Evolutionary conservation across 768 basidiomycete genomes (phyloP).

Genomic region (Russula earlei): DNA sequence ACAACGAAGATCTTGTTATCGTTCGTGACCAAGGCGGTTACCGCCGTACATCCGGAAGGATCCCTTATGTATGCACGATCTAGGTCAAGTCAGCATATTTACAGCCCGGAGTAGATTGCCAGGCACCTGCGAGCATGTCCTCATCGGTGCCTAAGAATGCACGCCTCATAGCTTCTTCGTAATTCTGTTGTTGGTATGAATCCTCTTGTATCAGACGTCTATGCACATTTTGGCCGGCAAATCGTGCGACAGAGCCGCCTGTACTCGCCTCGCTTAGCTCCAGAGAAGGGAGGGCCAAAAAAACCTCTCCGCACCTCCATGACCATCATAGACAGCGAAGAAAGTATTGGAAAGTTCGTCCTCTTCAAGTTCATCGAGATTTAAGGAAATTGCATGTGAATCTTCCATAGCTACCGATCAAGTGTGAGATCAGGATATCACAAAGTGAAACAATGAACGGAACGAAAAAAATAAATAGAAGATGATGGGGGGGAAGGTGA

Average conservation of each 20-base stretch:
- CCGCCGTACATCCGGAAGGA: slow-evolving; percentile 94
- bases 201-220: slow-evolving; percentile 66
- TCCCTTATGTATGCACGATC: slow-evolving; percentile 84
- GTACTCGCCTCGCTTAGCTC: not conserved
- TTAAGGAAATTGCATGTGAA: slow-evolving; percentile 69
- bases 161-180: slow-evolving; percentile 68
- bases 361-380: slow-evolving; percentile 44
- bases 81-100: slow-evolving; percentile 24
- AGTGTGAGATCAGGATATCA: slow-evolving; percentile 19
- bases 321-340: slow-evolving; percentile 97
- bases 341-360: slow-evolving; percentile 54
- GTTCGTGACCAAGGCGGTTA: slow-evolving; percentile 72
- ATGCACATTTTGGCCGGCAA: slow-evolving; percentile 78
- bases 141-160: slow-evolving; percentile 94
- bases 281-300: slow-evolving; percentile 7
- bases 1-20: slow-evolving; percentile 77
- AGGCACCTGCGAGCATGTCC: slow-evolving; percentile 76
- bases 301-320: slow-evolving; percentile 61
- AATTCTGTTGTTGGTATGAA: slow-evolving; percentile 59
- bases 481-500: not conserved
- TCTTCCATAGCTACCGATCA: slow-evolving; percentile 88
- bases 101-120: not conserved
- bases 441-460: not conserved
- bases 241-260: slow-evolving; percentile 83
- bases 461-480: no score